Evolutionary conservation across 1,139 yeast genomes (phyloP).

Genomic region (Debaryomycetaceae sp.): DNA sequence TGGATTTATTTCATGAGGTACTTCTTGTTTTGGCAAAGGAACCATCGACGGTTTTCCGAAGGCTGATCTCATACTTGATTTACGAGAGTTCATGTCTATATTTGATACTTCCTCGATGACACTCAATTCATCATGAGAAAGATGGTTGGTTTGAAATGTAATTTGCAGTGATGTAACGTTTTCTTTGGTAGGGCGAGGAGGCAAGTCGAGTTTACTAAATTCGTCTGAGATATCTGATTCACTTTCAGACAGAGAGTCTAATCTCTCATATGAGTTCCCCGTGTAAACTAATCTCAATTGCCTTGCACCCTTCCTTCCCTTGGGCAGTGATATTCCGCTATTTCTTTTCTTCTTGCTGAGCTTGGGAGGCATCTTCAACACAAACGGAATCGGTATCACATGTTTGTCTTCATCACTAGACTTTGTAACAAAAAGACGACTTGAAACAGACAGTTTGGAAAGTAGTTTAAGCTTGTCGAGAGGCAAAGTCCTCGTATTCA

Average conservation of each 20-base stretch:
- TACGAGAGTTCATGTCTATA: conserved; percentile 26
- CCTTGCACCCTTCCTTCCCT: background rate
- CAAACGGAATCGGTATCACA: conserved; percentile 45
- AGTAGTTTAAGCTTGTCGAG: conserved; percentile 29
- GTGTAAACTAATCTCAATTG: conserved; percentile 32
- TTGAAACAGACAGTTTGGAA: conserved; percentile 36
- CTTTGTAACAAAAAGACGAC: conserved; percentile 33
- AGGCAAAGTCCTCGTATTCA: conserved; percentile 11
- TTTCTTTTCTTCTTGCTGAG: conserved; percentile 26
- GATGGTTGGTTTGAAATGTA: conserved; percentile 12
- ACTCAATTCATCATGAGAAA: conserved; percentile 36
- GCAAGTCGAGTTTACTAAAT: conserved; percentile 6
- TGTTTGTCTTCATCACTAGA: conserved; percentile 22
- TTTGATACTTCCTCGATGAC: conserved; percentile 41
- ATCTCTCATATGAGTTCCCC: conserved; percentile 35
- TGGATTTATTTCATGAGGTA: background rate
- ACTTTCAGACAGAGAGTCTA: conserved; percentile 25
- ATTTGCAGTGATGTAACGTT: conserved; percentile 1
- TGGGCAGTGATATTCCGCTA: conserved; percentile 1
- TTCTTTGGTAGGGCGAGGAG: conserved; percentile 15
- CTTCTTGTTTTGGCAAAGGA: background rate
- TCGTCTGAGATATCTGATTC: conserved; percentile 15
- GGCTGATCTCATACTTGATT: conserved; percentile 21
- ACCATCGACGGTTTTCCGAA: background rate
- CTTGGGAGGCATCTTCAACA: conserved; percentile 42